phyloP scores from a whole-genome alignment of 2,329 filamentous ascomycete genomes.

The Aaosphaeria pasadenensis region DNA sequence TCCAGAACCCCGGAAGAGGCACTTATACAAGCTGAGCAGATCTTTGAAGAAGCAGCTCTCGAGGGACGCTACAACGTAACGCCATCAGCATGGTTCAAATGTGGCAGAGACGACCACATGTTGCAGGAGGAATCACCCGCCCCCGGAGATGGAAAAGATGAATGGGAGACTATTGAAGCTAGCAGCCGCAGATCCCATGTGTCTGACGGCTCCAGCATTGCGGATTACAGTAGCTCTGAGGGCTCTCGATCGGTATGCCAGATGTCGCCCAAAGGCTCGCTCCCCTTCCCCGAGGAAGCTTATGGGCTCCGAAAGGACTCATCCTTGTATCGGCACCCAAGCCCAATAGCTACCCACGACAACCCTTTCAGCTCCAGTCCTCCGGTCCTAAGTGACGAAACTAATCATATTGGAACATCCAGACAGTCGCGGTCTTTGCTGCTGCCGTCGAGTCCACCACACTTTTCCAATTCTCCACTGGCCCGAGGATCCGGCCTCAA shows the following conservation, averaged over 20 bases:
- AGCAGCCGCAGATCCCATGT: slow-evolving; percentile 12
- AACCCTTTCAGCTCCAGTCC: slow-evolving; percentile 31
- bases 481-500: too few species aligned
- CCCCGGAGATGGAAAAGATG: slow-evolving; percentile 11
- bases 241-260: slow-evolving; percentile 1
- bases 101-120: slow-evolving; percentile 24
- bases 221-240: slow-evolving; percentile 31
- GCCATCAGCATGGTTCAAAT: slow-evolving; percentile 31
- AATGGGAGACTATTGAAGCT: slow-evolving; percentile 35
- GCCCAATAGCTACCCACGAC: slow-evolving; percentile 15
- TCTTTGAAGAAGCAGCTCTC: slow-evolving; percentile 17
- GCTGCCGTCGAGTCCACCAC: slow-evolving; percentile 9
- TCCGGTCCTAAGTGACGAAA: slow-evolving; percentile 13
- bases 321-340: slow-evolving; percentile 19
- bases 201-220: slow-evolving; percentile 27
- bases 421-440: slow-evolving; percentile 4
- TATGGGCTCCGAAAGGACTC: not conserved
- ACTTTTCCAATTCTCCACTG: slow-evolving; percentile 6
- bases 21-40: slow-evolving; percentile 27
- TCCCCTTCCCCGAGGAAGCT: too few species aligned
- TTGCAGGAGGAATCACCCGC: not conserved
- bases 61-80: slow-evolving; percentile 12
- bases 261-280: too few species aligned
- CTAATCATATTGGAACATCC: slow-evolving; percentile 5
- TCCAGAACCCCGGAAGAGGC: slow-evolving; percentile 22